Percentiles rank a stretch among this genome's conserved stretches.
Evolutionary conservation across 768 basidiomycete genomes (phyloP).

Genomic region (Termitomyces heimii): DNA sequence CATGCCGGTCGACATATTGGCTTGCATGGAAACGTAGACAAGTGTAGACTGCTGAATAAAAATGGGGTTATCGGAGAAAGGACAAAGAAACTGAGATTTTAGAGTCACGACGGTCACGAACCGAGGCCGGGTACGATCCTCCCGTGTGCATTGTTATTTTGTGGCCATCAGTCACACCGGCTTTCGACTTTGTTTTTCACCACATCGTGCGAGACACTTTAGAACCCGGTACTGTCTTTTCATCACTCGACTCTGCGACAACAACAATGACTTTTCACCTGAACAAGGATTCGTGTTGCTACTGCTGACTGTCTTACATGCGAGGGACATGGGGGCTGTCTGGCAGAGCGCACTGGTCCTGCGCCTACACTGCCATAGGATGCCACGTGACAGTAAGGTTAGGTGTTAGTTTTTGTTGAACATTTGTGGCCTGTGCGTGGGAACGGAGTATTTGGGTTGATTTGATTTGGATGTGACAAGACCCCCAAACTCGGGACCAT

Average conservation of each 20-base stretch:
- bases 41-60: neutral
- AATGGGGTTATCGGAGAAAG: conserved; percentile 6
- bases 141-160: conserved; percentile 10
- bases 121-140: conserved; percentile 6
- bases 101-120: conserved; percentile 16
- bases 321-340: neutral
- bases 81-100: conserved; percentile 7
- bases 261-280: neutral
- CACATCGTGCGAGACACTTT: conserved; percentile 9
- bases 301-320: neutral
- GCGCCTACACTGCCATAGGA: neutral
- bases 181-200: conserved; percentile 15
- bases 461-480: conserved; percentile 41
- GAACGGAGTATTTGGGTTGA: conserved; percentile 31
- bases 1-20: neutral
- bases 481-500: conserved; percentile 36
- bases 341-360: neutral
- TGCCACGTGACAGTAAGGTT: conserved; percentile 32
- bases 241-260: neutral
- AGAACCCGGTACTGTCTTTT: neutral
- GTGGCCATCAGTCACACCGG: conserved; percentile 19
- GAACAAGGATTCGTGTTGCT: neutral
- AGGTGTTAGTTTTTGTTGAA: conserved; percentile 26
- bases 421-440: conserved; percentile 40
- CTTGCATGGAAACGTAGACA: neutral